Base-by-base conservation (phyloP, 1,284 basidiomycete species). In the Sphaerobolus stellatus region DNA sequence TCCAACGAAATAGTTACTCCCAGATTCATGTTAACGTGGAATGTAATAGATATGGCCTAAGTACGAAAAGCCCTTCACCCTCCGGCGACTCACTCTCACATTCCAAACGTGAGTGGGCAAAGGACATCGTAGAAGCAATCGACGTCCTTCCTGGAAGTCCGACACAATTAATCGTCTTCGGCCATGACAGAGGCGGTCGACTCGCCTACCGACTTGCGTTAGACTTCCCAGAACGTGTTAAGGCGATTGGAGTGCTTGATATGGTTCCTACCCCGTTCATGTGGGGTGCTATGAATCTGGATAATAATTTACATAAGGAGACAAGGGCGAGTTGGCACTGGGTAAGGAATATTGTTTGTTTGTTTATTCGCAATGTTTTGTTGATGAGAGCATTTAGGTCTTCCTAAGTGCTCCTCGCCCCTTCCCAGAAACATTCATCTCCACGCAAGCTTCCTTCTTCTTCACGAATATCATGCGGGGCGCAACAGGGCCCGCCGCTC, bases 151-250 rank as follows among this genome's bases (percentile, higher is more conserved):
- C 44, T 33, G 5, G 4, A 13, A n/a, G 4, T 16, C 33, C 27
- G 2, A 40, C 43, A 18, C 59, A 58, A 36, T 33, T 68, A 41
- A 61, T 68, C 25, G 50, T 59, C 1, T 58, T 58, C 41, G 66
- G 65, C 4, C 66, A 68, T 52, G 65, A 68, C 53, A 64, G 66
- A 43, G 66, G 66, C 11, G 66, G 59, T 2, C 60, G 65, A 16
- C 46, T 66, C 9, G 62, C 64, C 0, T 68, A 68, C 52, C 57
- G 65, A 3, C 57, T 68, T 45, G 60, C 66, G 11, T 58, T 66
- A 24, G 64, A 66, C 40, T 56, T 44, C 16, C 62, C 59, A 1
- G 51, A 53, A 8, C 60, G 61, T 4, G 61, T 68, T 20, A 44
- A 52, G 22, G 66, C 63, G 2, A 41, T 62, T 7, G 59, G 54